Conservation (phyloP, 305 asterid genomes). For the Fraxinus latifolia region DNA sequence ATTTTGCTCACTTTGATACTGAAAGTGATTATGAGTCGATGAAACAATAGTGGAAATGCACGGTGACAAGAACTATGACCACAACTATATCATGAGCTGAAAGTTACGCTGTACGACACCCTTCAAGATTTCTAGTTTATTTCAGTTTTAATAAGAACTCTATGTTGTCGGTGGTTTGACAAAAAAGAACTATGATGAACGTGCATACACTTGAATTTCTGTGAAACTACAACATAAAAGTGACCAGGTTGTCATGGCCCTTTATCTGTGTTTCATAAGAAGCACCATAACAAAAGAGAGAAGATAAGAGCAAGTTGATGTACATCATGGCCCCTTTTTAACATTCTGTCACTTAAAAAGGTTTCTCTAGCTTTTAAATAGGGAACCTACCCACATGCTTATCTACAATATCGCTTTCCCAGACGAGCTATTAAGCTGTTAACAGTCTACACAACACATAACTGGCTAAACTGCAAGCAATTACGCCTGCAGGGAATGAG, state of each 20-base stretch:
- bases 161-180: neutral
- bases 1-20: neutral
- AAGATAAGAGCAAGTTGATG: neutral
- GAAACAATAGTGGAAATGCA: neutral
- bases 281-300: neutral
- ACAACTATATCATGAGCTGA: neutral
- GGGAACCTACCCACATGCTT: neutral
- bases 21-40: neutral
- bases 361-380: neutral
- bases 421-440: neutral
- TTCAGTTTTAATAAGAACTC: neutral
- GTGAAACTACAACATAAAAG: neutral
- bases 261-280: neutral
- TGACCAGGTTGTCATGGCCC: neutral
- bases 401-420: neutral
- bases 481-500: neutral
- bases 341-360: neutral
- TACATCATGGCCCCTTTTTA: neutral
- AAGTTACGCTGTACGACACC: neutral
- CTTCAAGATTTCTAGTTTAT: neutral
- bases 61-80: neutral
- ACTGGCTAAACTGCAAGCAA: neutral
- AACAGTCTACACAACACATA: neutral
- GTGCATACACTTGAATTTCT: neutral
- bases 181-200: neutral